phyloP scores from a whole-genome alignment of 495 filamentous ascomycete species.

The Aspergillus steynii region DNA sequence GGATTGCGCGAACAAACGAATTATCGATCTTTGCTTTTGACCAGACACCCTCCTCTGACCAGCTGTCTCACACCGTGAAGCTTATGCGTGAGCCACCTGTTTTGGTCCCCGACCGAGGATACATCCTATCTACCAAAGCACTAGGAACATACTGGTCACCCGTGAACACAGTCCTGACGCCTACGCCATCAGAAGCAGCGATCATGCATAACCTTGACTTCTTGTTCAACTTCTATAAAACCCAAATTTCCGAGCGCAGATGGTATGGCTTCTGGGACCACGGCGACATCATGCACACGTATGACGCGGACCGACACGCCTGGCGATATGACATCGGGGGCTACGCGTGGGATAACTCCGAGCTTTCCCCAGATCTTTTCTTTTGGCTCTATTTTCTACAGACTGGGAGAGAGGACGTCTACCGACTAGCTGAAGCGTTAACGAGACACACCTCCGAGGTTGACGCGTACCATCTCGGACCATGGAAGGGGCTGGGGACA shows the following conservation, averaged over 20 bases:
- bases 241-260: constrained; percentile 41
- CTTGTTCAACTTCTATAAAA: constrained; percentile 43
- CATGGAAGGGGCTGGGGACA: constrained; percentile 50
- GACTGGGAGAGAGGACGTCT: constrained; percentile 46
- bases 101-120: constrained; percentile 34
- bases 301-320: constrained; percentile 47
- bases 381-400: constrained; percentile 55
- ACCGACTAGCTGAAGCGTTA: constrained; percentile 48
- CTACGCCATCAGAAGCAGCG: constrained; percentile 15
- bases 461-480: constrained; percentile 49
- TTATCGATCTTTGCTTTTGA: constrained; percentile 44
- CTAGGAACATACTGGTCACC: constrained; percentile 44
- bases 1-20: constrained; percentile 49
- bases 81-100: constrained; percentile 38
- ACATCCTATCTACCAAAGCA: constrained; percentile 42
- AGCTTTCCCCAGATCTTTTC: constrained; percentile 52
- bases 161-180: constrained; percentile 1
- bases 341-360: constrained; percentile 56
- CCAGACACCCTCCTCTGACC: constrained; percentile 36
- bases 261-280: constrained; percentile 57
- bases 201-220: constrained; percentile 45
- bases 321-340: constrained; percentile 57
- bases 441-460: constrained; percentile 52
- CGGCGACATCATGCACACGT: constrained; percentile 53
- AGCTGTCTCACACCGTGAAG: constrained; percentile 27